Conservation (phyloP, 2,329 filamentous ascomycete species). For the Botrytis cinerea region DNA sequence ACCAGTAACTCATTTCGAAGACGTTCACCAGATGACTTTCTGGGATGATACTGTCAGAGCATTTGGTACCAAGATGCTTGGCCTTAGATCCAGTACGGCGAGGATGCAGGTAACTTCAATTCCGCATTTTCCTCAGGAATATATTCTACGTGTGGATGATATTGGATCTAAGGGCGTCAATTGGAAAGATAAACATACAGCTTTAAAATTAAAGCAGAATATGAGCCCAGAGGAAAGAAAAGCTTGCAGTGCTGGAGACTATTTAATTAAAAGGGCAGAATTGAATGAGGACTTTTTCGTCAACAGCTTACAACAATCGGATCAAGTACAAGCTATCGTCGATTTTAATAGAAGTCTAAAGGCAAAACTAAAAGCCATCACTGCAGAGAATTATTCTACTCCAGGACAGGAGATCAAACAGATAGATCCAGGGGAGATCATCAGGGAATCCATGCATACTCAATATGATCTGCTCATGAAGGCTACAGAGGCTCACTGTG, state of each 20-base stretch:
- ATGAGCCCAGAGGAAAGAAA: slow-evolving; percentile 10
- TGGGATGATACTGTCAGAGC: slow-evolving; percentile 1
- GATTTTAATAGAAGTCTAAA: background rate
- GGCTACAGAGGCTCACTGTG: background rate
- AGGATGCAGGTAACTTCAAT: background rate
- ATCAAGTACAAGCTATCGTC: background rate
- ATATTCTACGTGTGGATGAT: background rate
- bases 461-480: background rate
- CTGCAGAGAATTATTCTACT: background rate
- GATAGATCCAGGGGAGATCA: background rate
- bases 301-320: background rate
- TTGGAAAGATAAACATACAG: background rate
- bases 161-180: background rate
- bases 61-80: slow-evolving; percentile 4
- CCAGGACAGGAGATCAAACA: background rate
- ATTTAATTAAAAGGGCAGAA: background rate
- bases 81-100: background rate
- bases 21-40: slow-evolving; percentile 10
- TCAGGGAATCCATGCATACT: background rate
- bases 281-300: background rate
- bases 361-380: background rate
- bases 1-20: slow-evolving; percentile 1
- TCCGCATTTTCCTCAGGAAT: background rate
- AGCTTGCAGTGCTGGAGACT: background rate
- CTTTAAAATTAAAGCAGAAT: background rate